Evolutionary conservation across 768 basidiomycete species (phyloP), one percentile per base, ranked within the genome.

Genomic region (Naganishia vishniacii): DNA sequence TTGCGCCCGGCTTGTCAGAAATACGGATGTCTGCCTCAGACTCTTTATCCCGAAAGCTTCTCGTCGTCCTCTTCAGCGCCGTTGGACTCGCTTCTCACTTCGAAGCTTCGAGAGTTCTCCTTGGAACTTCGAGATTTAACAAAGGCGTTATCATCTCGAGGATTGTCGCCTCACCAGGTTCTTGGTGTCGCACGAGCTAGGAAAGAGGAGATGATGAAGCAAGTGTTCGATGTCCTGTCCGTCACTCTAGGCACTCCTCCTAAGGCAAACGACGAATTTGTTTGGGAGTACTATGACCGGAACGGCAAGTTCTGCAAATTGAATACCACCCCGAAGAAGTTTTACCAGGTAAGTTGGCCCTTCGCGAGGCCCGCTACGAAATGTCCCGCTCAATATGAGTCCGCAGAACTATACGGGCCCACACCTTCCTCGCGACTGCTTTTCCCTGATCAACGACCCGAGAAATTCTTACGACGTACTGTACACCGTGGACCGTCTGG

Each of bases 381-480:
- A 16, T 44, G 9, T 44, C 11, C 6, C 42, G 7, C 42, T 9
- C n/a, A 20, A 5, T 44, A 9, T 29, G 45, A 37, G 51, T 7
- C n/a, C 40, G 37, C 13, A 56, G 75, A 77, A 70, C n/a, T 67
- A 70, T 53, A 61, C 68, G 23, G 67, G 63, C 2, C 58, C 60
- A 12, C 53, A 68, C 65, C 45, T 44, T 12, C 48, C 81, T 25
- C 73, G 80, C 3, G 88, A 91, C 26, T 86, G 82, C 1, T 94
- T 98, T 82, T 94, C 91, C 40, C 82, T 98, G 13, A 91, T 98
- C 76, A 87, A 98, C 71, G 94, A 98, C 74, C 93, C 94, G 11
- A 84, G 94, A 26, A 93, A 97, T 73, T 80, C 80, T 20, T 91
- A 87, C 75, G 82, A 82, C 53, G 87, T 85, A 76, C 81, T 94